Percentiles rank a stretch among this genome's conserved stretches.
These are phyloP conservation scores for Fonsecaea erecta DNA, from an alignment of 2,329 filamentous ascomycete species.

Conservation along the genomic window DNA sequence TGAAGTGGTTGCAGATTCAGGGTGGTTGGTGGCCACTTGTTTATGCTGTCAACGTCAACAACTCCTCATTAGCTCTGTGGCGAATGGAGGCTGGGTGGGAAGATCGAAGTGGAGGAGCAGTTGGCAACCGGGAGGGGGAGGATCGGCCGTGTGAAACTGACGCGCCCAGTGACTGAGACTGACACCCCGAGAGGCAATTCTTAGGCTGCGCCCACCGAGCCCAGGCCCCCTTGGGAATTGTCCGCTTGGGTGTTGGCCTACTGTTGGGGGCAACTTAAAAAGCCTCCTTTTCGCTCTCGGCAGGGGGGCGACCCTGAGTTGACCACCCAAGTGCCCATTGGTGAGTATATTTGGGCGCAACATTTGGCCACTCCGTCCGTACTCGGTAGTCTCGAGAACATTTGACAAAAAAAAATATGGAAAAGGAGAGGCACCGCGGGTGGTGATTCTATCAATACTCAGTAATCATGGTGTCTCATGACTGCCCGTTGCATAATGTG, in stretches of 20 bases:
- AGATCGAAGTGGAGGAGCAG: neutral
- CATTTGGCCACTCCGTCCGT: slow-evolving; percentile 13
- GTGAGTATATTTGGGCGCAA: slow-evolving; percentile 17
- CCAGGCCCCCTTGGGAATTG: neutral
- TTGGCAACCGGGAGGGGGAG: neutral
- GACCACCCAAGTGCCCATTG: neutral
- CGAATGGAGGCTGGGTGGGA: slow-evolving; percentile 2
- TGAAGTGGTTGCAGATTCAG: slow-evolving; percentile 2
- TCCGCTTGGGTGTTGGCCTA: neutral
- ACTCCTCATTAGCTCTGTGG: slow-evolving; percentile 3
- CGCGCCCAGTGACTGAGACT: neutral
- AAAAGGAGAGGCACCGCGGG: slow-evolving; percentile 7
- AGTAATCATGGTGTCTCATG: neutral
- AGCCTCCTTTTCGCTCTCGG: neutral
- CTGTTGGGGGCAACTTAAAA: neutral
- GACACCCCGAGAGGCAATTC: neutral
- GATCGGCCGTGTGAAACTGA: neutral
- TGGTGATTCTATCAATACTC: neutral
- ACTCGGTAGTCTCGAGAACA: neutral
- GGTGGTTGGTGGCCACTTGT: slow-evolving; percentile 5
- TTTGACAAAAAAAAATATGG: slow-evolving; percentile 1
- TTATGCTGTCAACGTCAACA: slow-evolving; percentile 20
- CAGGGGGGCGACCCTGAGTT: neutral
- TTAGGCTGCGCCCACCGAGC: neutral
- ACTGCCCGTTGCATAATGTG: neutral